Evolutionary conservation across 1,284 basidiomycete species (phyloP).

Genomic region (Cerioporus squamosus): DNA sequence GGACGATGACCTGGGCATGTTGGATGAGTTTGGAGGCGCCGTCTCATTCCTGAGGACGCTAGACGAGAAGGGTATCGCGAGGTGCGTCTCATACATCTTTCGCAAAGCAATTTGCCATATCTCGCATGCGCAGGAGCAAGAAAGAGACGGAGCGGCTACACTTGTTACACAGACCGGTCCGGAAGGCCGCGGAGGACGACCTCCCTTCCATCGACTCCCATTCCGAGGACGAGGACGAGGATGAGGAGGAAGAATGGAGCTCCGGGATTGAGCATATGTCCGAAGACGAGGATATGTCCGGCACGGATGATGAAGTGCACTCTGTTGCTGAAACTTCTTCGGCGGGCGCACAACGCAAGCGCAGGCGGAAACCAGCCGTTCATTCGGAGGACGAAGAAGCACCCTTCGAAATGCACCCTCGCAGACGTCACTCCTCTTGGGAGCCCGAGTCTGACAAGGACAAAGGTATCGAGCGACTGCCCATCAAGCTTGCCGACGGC

Average conservation of each 20-base stretch:
- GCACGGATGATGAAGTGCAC: slow-evolving; percentile 13
- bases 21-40: slow-evolving; percentile 61
- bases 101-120: not conserved
- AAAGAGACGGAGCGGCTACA: slow-evolving; percentile 71
- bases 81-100: slow-evolving; percentile 45
- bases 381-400: slow-evolving; percentile 70
- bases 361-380: slow-evolving; percentile 29
- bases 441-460: slow-evolving; percentile 48
- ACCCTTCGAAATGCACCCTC: slow-evolving; percentile 67
- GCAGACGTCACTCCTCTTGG: slow-evolving; percentile 52
- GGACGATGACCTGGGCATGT: slow-evolving; percentile 64
- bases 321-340: slow-evolving; percentile 25
- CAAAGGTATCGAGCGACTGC: slow-evolving; percentile 69
- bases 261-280: slow-evolving; percentile 45
- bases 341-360: slow-evolving; percentile 12
- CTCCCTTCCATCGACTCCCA: slow-evolving; percentile 70
- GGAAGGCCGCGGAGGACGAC: slow-evolving; percentile 51
- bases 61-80: slow-evolving; percentile 73
- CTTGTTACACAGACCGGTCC: slow-evolving; percentile 62
- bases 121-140: slow-evolving; percentile 64
- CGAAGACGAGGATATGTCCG: slow-evolving; percentile 34
- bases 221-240: slow-evolving; percentile 43
- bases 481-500: slow-evolving; percentile 86
- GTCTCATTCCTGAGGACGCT: slow-evolving; percentile 63
- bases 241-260: slow-evolving; percentile 54